These are phyloP conservation scores for Cymbomonas tetramitiformis DNA, from an alignment of 139 green algal species.

Conservation along the genomic window DNA sequence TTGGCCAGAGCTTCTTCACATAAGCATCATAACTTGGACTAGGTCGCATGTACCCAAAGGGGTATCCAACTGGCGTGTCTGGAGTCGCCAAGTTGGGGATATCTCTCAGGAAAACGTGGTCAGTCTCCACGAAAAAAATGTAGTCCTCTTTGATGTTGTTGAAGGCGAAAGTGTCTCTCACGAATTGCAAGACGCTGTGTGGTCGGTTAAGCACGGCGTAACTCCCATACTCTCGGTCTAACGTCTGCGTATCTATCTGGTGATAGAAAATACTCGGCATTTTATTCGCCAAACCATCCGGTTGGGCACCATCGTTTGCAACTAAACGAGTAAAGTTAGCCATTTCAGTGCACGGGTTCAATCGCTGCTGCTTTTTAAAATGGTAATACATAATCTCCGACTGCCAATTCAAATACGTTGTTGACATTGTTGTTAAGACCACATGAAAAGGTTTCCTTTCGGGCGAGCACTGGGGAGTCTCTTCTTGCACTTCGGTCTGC, in stretches of 20 bases:
- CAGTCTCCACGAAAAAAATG: not conserved
- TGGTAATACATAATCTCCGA: conserved; percentile 15
- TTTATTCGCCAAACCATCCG: not conserved
- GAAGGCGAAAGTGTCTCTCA: not conserved
- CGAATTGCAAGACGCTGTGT: not conserved
- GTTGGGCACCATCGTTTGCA: not conserved
- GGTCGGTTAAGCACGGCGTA: not conserved
- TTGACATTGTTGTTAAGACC: conserved; percentile 8
- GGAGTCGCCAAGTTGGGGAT: conserved; percentile 3
- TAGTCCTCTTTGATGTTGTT: not conserved
- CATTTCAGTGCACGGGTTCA: not conserved
- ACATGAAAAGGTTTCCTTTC: too few species aligned
- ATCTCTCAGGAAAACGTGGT: conserved; percentile 3
- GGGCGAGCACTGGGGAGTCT: too few species aligned
- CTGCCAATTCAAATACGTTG: conserved; percentile 10
- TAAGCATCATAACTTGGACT: too few species aligned
- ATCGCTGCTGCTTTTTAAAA: conserved; percentile 7
- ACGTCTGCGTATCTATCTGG: not conserved
- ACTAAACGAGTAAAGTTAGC: not conserved
- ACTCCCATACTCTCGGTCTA: not conserved
- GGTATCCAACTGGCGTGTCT: too few species aligned
- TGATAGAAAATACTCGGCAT: not conserved
- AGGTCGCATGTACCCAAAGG: too few species aligned
- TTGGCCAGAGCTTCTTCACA: too few species aligned
- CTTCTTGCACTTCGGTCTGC: too few species aligned